phyloP scores from a whole-genome alignment of 305 asterid genomes.

The Fraxinus xanthoxyloides region DNA sequence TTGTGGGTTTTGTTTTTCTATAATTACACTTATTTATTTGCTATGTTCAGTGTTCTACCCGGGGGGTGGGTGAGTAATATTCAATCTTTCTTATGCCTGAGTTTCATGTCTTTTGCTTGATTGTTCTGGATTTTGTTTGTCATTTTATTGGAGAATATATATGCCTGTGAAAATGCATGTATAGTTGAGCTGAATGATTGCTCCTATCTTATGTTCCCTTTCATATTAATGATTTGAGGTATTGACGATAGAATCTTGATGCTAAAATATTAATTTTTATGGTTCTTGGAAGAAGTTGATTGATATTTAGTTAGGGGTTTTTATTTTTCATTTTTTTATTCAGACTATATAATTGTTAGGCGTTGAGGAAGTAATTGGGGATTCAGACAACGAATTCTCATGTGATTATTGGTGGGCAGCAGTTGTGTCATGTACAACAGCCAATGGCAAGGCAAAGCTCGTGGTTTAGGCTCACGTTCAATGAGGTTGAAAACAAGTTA shows the following conservation, averaged over 20 bases:
- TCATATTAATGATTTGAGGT: constrained; percentile 8
- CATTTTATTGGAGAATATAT: neutral
- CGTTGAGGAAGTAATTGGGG: constrained; percentile 56
- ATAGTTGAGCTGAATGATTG: constrained; percentile 3
- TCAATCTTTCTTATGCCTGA: neutral
- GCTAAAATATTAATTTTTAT: neutral
- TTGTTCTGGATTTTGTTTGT: constrained; percentile 14
- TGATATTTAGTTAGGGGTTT: neutral
- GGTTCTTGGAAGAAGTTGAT: constrained; percentile 16
- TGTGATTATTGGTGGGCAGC: constrained; percentile 47
- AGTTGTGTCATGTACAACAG: constrained; percentile 41
- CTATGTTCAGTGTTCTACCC: neutral
- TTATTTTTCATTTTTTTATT: neutral
- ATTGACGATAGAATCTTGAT: constrained; percentile 19
- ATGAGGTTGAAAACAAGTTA: constrained; percentile 55
- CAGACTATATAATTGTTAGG: constrained; percentile 13
- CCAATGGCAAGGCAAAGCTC: constrained; percentile 47
- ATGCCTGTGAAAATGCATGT: constrained; percentile 7
- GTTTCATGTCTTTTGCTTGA: neutral
- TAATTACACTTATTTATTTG: constrained; percentile 6
- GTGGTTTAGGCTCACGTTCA: constrained; percentile 67
- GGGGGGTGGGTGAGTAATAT: neutral
- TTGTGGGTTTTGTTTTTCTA: neutral
- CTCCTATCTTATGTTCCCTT: constrained; percentile 1
- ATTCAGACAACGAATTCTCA: constrained; percentile 72